Percentiles rank a stretch among this genome's conserved stretches.
Conservation (phyloP, 345 rosid species). For the Eutrema japonicum region DNA sequence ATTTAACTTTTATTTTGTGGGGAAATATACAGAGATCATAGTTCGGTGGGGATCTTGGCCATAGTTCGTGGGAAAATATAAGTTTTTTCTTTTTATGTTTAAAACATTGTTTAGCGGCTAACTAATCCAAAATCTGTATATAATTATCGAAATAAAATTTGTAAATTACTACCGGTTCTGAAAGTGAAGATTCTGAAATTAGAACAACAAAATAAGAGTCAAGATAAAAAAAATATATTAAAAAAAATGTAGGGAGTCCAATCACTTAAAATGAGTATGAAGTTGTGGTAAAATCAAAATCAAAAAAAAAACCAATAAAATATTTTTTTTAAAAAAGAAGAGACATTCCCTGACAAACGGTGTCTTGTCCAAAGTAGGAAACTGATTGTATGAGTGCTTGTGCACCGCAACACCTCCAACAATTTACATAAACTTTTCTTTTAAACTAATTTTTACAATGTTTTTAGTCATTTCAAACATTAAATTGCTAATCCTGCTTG, state of each 20-base stretch:
- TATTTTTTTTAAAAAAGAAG: not conserved
- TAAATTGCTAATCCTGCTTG: not conserved
- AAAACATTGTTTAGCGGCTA: no score
- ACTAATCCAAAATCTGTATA: no score
- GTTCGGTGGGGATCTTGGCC: no score
- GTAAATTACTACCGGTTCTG: not conserved
- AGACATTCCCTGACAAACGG: slow-evolving; percentile 46
- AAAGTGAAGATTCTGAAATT: not conserved
- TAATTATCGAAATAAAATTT: no score
- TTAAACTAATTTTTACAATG: no score
- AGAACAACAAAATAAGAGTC: not conserved
- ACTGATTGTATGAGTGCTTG: slow-evolving; percentile 31
- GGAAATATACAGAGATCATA: no score
- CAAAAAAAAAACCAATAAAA: no score
- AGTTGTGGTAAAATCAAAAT: no score
- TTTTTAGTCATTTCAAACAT: not conserved
- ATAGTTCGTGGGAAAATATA: no score
- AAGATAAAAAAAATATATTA: slow-evolving; percentile 1
- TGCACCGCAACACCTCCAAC: slow-evolving; percentile 32
- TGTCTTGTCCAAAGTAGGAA: slow-evolving; percentile 28
- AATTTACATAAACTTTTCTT: no score
- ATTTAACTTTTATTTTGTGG: no score
- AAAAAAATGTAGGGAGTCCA: not conserved
- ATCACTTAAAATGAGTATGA: not conserved
- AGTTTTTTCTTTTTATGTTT: no score